Base-by-base conservation (phyloP, 2,329 filamentous ascomycete species). In the Aureobasidium zeae region DNA sequence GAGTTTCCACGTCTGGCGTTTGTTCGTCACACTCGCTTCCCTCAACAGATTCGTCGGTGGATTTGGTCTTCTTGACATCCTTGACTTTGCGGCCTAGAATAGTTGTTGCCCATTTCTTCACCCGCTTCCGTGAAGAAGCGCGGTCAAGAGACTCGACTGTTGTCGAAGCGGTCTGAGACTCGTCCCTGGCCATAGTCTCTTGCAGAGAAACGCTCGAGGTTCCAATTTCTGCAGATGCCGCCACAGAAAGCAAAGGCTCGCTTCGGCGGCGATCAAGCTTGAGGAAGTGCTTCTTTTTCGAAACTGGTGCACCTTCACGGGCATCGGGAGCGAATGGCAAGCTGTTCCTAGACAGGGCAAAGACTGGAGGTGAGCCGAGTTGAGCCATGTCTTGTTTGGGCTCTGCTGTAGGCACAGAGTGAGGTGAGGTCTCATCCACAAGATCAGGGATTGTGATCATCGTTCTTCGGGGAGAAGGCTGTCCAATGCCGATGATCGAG, bases 81-180 rank as follows among this genome's bases (percentile, higher is more conserved):
- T 44, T 47, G 15, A 34, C 35, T 21, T 48, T 52, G 15, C 51
- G 45, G 12, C 48, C 44, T 21, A 53, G 46, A 45, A 60, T 59
- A 3, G 58, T 57, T 7, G 74, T 76, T 13, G 76, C 77, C 78
- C 79, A 83, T 6, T 71, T 70, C 55, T 83, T 85, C 49, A 88
- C 81, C 58, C 80, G 83, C 64, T 85, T 87, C 57, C 55, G 52
- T 0, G 59, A 61, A 2, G 54, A 57, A 24, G 51, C 52, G 4
- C 53, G 49, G 3, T 24, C 24, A 7, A 17, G 17, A 19, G 21
- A 13, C 20, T 42, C 28, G n/a, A 31, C 11, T 7, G 53, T 48
- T 7, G 45, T 30, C 6, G 46, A 19, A 16, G 29, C 32, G 11
- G 33, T 33, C 20, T 45, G 43, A 16, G 45, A 41, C 2, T 48